phyloP scores from a whole-genome alignment of 148 eudicot species.

The Hydrangea macrophylla region DNA sequence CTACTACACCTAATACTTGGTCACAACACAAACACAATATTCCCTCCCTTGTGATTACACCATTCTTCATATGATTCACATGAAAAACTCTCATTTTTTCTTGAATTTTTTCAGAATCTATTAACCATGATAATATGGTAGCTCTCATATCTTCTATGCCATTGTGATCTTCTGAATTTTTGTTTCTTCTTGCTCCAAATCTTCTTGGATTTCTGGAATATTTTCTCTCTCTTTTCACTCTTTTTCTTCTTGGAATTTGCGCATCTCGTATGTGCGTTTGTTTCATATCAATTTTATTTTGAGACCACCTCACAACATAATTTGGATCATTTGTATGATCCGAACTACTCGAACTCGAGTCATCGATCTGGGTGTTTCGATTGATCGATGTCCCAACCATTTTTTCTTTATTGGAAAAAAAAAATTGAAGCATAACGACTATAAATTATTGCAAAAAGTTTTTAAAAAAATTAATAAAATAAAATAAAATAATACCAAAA shows the following conservation, averaged over 20 bases:
- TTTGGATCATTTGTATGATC: background rate
- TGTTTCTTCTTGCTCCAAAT: background rate
- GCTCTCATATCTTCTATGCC: background rate
- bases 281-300: background rate
- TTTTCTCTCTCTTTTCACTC: background rate
- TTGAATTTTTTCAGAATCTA: conserved; percentile 23
- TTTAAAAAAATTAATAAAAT: background rate
- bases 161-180: background rate
- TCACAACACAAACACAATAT: conserved; percentile 40
- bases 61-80: conserved; percentile 2
- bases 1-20: background rate
- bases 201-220: background rate
- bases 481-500: background rate
- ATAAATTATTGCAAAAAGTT: background rate
- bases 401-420: too few species aligned
- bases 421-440: background rate
- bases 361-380: too few species aligned
- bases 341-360: background rate
- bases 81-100: conserved; percentile 14
- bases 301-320: background rate
- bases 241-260: background rate
- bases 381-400: background rate
- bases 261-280: background rate
- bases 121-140: conserved; percentile 43
- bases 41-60: conserved; percentile 30